Evolutionary conservation across 495 filamentous ascomycete species (phyloP).

Genomic region (Penicillium goetzii): DNA sequence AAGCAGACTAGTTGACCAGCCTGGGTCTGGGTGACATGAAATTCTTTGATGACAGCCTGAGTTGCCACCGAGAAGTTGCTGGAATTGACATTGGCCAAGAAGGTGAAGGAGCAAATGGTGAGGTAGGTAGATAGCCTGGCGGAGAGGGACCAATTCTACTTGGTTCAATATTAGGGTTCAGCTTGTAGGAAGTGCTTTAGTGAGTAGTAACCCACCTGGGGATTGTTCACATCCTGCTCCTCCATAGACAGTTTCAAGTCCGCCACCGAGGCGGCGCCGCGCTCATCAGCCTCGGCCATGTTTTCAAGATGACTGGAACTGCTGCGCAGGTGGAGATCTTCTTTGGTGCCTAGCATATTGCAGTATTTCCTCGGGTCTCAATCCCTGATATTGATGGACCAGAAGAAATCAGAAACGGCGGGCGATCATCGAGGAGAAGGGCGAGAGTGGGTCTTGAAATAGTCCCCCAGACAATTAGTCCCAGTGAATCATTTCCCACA

Average conservation of each 20-base stretch:
- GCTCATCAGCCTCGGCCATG: not conserved
- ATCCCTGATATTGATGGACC: not conserved
- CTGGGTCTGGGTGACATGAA: constrained; percentile 8
- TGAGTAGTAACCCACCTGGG: not conserved
- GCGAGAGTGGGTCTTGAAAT: not conserved
- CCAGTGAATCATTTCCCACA: not conserved
- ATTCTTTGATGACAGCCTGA: constrained; percentile 33
- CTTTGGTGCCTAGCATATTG: not conserved
- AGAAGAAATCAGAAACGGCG: not conserved
- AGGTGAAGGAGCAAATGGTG: constrained; percentile 40
- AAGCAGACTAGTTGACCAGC: not conserved
- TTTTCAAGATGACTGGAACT: not conserved
- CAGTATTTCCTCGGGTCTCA: not conserved
- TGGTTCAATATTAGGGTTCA: not conserved
- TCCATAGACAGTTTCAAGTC: not conserved
- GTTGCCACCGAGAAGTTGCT: constrained; percentile 42
- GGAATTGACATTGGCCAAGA: constrained; percentile 39
- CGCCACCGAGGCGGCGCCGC: not conserved
- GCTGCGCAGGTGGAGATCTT: not conserved
- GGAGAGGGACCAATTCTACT: constrained; percentile 34
- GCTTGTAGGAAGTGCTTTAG: not conserved
- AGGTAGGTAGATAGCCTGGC: constrained; percentile 33
- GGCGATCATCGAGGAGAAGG: not conserved
- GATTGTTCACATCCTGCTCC: not conserved
- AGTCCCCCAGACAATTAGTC: not conserved